phyloP scores from a whole-genome alignment of 768 basidiomycete species.

The Hericium coralloides region DNA sequence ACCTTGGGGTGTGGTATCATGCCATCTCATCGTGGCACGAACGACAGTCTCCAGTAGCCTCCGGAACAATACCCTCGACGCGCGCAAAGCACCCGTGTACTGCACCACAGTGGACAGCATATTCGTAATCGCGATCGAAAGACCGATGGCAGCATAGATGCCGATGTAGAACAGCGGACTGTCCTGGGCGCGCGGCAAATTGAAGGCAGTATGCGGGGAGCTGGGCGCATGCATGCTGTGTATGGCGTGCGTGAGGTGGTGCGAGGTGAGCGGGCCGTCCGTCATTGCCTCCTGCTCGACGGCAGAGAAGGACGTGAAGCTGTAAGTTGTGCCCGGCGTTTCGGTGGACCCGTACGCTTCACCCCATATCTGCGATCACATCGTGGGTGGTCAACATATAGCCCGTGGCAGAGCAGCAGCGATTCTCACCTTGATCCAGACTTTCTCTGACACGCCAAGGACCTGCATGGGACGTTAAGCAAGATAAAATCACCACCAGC shows the following conservation, averaged over 20 bases:
- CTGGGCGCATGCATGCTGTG: slow-evolving; percentile 8
- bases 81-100: slow-evolving; percentile 46
- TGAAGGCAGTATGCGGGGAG: background rate
- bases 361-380: slow-evolving; percentile 41
- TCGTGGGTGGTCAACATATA: background rate
- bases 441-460: slow-evolving; percentile 48
- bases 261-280: slow-evolving; percentile 16
- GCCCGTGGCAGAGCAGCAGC: too few relatives aligned
- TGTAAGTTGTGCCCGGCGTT: slow-evolving; percentile 8
- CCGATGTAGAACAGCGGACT: slow-evolving; percentile 68
- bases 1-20: slow-evolving; percentile 79
- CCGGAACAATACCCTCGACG: slow-evolving; percentile 30
- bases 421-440: slow-evolving; percentile 60
- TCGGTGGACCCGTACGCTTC: slow-evolving; percentile 38
- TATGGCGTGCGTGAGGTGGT: slow-evolving; percentile 13
- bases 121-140: slow-evolving; percentile 37
- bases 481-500: background rate
- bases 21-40: slow-evolving; percentile 77
- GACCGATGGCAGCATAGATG: slow-evolving; percentile 54
- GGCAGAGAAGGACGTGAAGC: slow-evolving; percentile 13
- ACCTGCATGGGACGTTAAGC: slow-evolving; percentile 24
- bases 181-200: slow-evolving; percentile 39
- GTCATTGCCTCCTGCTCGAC: slow-evolving; percentile 19
- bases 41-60: slow-evolving; percentile 62
- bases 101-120: slow-evolving; percentile 42